phyloP scores from a whole-genome alignment of 805 yeast genomes.

The Tetrapisispora arboricola region DNA sequence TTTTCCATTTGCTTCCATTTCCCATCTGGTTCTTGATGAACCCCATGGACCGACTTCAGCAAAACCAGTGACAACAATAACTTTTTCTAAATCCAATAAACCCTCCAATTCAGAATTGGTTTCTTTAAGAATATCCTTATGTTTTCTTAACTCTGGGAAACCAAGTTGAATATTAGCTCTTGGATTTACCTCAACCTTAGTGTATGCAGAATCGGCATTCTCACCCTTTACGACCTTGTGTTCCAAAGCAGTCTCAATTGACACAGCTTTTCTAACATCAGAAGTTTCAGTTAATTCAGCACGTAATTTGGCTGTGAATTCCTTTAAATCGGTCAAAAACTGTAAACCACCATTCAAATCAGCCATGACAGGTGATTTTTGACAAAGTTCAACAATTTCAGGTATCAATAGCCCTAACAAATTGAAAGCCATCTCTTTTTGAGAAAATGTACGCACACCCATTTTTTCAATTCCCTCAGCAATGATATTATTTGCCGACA shows the following conservation, averaged over 20 bases:
- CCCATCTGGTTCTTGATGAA: slow-evolving; percentile 98
- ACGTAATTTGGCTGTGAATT: slow-evolving; percentile 71
- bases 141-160: slow-evolving; percentile 81
- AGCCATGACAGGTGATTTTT: slow-evolving; percentile 91
- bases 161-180: slow-evolving; percentile 90
- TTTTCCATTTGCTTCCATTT: slow-evolving; percentile 92
- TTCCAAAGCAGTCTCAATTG: slow-evolving; percentile 86
- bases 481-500: slow-evolving; percentile 93
- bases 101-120: slow-evolving; percentile 73
- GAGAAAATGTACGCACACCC: slow-evolving; percentile 97
- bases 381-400: slow-evolving; percentile 74
- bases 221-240: slow-evolving; percentile 74
- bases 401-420: slow-evolving; percentile 89
- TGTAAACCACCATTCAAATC: slow-evolving; percentile 99
- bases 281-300: slow-evolving; percentile 62
- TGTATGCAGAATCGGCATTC: slow-evolving; percentile 75
- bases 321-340: slow-evolving; percentile 83
- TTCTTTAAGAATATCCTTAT: slow-evolving; percentile 56
- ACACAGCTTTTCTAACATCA: slow-evolving; percentile 90
- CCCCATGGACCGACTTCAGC: slow-evolving; percentile 99
- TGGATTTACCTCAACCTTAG: slow-evolving; percentile 72
- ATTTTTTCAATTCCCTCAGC: slow-evolving; percentile 94
- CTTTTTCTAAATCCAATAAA: slow-evolving; percentile 81
- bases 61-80: slow-evolving; percentile 94
- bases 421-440: slow-evolving; percentile 99